Percentiles rank a stretch among this genome's conserved stretches.
These are phyloP conservation scores for Scedosporium dehoogii DNA, from an alignment of 2,329 filamentous ascomycete species.

Conservation along the genomic window DNA sequence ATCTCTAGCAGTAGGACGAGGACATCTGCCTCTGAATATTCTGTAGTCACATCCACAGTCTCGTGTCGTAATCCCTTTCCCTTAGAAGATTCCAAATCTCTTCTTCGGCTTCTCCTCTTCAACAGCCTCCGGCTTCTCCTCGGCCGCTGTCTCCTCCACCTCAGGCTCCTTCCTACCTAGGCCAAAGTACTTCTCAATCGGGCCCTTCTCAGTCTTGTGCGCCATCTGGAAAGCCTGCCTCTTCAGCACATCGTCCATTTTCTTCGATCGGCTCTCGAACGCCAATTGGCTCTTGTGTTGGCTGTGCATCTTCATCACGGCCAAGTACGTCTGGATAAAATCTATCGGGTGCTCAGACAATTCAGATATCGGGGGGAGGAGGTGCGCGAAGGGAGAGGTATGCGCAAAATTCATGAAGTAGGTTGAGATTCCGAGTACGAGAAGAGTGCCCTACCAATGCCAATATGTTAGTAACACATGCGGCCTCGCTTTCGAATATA, in stretches of 20 bases:
- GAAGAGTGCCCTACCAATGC: constrained; percentile 47
- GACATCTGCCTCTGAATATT: background rate
- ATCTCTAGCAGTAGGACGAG: background rate
- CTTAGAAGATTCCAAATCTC: constrained; percentile 74
- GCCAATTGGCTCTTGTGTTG: constrained; percentile 60
- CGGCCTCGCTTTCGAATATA: background rate
- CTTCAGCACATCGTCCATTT: constrained; percentile 81
- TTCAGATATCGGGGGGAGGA: constrained; percentile 63
- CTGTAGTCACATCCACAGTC: background rate
- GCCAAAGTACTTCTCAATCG: constrained; percentile 37
- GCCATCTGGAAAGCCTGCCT: constrained; percentile 75
- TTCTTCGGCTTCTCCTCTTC: constrained; percentile 47
- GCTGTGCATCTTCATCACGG: constrained; percentile 69
- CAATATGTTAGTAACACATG: background rate
- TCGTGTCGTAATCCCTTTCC: constrained; percentile 12
- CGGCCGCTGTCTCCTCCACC: constrained; percentile 19
- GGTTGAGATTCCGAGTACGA: constrained; percentile 59
- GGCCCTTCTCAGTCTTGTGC: constrained; percentile 64
- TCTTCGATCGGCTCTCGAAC: constrained; percentile 59
- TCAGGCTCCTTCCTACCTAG: constrained; percentile 24
- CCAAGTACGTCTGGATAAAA: constrained; percentile 53
- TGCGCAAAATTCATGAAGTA: constrained; percentile 70
- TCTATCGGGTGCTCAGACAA: constrained; percentile 60
- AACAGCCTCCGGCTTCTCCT: constrained; percentile 17
- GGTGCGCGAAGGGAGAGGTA: constrained; percentile 69